Conservation (phyloP, 2,329 filamentous ascomycete species). For the Alternaria angustiovoidea region DNA sequence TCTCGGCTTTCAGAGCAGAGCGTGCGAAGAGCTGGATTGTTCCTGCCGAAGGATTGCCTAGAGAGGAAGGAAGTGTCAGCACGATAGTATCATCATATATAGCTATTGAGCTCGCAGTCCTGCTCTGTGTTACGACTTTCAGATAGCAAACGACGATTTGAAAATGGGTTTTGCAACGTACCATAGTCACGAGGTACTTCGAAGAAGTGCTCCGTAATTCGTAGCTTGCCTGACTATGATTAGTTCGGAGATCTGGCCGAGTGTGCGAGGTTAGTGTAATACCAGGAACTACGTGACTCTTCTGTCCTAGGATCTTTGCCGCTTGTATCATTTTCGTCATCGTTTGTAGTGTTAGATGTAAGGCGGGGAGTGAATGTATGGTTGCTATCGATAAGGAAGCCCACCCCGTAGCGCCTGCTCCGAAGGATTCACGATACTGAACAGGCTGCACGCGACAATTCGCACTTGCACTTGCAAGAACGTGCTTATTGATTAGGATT, state of each 20-base stretch:
- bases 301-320: conserved; percentile 58
- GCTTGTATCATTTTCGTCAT: conserved; percentile 49
- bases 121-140: not conserved
- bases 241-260: not conserved
- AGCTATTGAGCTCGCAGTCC: not conserved
- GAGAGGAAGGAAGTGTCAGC: not conserved
- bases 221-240: conserved; percentile 69
- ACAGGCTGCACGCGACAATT: conserved; percentile 1
- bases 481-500: not conserved
- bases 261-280: not conserved
- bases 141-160: not conserved
- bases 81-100: not conserved
- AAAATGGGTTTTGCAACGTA: conserved; percentile 5
- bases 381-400: conserved; percentile 31
- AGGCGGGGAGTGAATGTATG: conserved; percentile 22
- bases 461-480: not conserved
- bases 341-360: conserved; percentile 7
- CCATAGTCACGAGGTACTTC: conserved; percentile 82
- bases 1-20: conserved; percentile 72
- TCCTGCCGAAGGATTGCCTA: conserved; percentile 62
- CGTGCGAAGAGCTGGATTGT: conserved; percentile 80
- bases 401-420: conserved; percentile 26
- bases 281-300: conserved; percentile 57
- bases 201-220: conserved; percentile 84
- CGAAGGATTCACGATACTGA: conserved; percentile 9